phyloP scores from a whole-genome alignment of 345 rosid genomes.

The Melaleuca quinquenervia region DNA sequence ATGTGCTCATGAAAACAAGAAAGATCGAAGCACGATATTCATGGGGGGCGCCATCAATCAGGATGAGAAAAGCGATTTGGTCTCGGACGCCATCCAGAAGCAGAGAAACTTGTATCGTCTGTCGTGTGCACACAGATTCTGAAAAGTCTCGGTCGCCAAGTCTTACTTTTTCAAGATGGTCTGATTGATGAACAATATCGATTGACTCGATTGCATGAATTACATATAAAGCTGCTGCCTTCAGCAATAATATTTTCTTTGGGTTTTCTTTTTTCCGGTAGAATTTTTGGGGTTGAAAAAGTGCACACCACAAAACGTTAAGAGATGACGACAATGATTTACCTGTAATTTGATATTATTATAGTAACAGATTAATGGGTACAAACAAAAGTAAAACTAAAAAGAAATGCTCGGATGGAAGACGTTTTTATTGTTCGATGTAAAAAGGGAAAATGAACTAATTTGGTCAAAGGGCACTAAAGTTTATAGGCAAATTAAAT shows the following conservation, averaged over 20 bases:
- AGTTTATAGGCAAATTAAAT: neutral
- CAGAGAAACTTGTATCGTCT: neutral
- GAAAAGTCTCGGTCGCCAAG: neutral
- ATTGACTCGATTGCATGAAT: neutral
- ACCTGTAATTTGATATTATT: neutral
- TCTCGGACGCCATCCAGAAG: neutral
- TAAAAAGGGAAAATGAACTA: neutral
- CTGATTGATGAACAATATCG: neutral
- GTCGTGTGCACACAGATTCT: accelerated
- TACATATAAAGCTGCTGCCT: neutral
- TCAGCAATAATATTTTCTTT: neutral
- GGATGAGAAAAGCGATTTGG: neutral
- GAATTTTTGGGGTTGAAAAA: neutral
- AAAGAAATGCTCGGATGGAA: neutral
- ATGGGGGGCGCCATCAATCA: neutral
- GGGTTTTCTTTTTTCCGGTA: too few species aligned
- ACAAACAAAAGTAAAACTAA: neutral
- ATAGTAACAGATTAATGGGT: neutral
- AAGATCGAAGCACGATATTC: neutral
- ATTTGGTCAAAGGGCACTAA: neutral
- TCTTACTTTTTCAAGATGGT: neutral
- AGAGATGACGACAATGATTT: neutral
- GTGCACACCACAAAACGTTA: neutral
- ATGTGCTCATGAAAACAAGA: neutral
- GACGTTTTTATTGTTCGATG: neutral